Base-by-base conservation (phyloP, 768 basidiomycete genomes). In the Gloeostereum incarnatum region DNA sequence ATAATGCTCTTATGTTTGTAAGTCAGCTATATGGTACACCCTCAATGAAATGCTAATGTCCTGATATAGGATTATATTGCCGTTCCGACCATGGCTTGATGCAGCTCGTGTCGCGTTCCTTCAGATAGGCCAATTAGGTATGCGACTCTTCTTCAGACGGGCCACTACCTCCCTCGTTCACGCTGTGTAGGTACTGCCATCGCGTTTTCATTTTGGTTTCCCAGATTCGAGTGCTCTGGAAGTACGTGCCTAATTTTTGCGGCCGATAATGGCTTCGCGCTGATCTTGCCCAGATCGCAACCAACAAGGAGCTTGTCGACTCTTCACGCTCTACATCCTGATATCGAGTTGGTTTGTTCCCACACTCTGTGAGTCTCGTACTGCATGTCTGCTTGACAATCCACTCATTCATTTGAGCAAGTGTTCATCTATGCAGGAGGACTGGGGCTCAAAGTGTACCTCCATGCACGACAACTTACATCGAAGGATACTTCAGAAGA, bases 281-380 rank as follows among this genome's bases (percentile, higher is more conserved):
- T 18, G 2, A 16, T 27, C 39, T 18, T 36, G 14, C 23, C 25
- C 35, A 72, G 69, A 61, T 38, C 48, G 58, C 7, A 60, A 68
- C 43, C 55, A 64, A 31, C 52, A 57, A 36, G 63, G 59, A 7
- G 52, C 66, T n/a, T 80, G 77, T 48, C 58, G 57, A 38, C 52
- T 73, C 6, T 54, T 76, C 25, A 63, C 66, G 39, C 48, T 67
- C 4, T 76, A 64, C 44, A 66, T 75, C 24, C 41, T 74, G 35
- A 46, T 73, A 1, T 63, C 61, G 29, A 71, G 65, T 46, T 80
- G 78, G 78, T 47, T 75, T 27, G 54, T 65, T 35, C 78, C 78
- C 17, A 53, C 53, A 3, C 49, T 78, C 30, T 53, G 78, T 80
- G 42, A 44, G 75, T 57, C 4, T 18, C 14, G n/a, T 26, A 31